Evolutionary conservation across 495 filamentous ascomycete genomes (phyloP), one percentile per base, ranked within the genome.

Genomic region (Corynascus novoguineensis): DNA sequence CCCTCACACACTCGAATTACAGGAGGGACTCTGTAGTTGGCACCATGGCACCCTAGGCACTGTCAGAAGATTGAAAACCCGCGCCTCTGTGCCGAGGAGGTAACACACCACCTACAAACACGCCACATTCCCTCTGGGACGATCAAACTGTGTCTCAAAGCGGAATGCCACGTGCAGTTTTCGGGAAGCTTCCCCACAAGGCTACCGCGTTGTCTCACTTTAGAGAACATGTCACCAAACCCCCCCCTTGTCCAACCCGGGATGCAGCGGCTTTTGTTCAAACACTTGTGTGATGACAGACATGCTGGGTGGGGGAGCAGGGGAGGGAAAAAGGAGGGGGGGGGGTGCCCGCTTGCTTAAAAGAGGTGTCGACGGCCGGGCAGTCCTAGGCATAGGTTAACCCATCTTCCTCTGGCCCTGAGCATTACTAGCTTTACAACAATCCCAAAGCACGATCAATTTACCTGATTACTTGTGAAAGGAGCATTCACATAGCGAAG

Each of bases 111-210:
- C 49, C 32, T 34, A 50, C 55, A 37, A 22, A 27, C 49, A 27
- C 12, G 37, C 41, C 31, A 34, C 54, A 42, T 22, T 22, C 34
- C 37, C 27, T 38, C 46, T 19, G 25, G 4, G 65, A 44, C 61
- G 63, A 70, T 68, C 61, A 68, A 63, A 68, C 63, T 11, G 28
- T 49, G 32, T 35, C 21, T 56, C 25, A 35, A 59, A 58, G 48
- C 42, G 55, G 50, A 40, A 62, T 50, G 61, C 68, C 65, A 70
- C 65, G 60, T 70, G 68, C 56, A 58, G 41, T 42, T 53, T 38
- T 58, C 60, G 55, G 59, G 35, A 24, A 38, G 40, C 53, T 60
- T 51, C 59, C 44, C 58, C 58, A 61, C 57, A 59, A 53, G 55
- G 48, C 50, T 27, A 31, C 41, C 28, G 49, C 37, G 24, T 9